Evolutionary conservation across 192 early-diverging fungal genomes (phyloP).

Genomic region (Rhizophagus sp.): DNA sequence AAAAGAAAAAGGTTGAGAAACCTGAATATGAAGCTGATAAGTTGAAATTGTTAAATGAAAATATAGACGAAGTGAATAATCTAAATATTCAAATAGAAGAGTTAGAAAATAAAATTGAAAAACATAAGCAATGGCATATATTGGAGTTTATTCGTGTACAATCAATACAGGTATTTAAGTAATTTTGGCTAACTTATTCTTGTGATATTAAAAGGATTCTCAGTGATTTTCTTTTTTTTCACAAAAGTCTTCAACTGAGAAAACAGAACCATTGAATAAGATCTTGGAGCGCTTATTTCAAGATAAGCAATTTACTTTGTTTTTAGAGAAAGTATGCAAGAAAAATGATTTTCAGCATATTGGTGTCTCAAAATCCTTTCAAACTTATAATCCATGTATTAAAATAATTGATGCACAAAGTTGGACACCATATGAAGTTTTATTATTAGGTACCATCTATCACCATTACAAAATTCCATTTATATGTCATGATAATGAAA

Average conservation of each 20-base stretch:
- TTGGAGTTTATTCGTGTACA: too few relatives aligned
- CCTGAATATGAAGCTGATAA: too few relatives aligned
- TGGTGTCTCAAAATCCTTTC: background rate
- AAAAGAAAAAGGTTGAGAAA: too few relatives aligned
- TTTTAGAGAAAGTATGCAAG: background rate
- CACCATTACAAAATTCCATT: background rate
- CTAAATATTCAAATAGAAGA: too few relatives aligned
- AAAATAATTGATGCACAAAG: background rate
- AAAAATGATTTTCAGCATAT: background rate
- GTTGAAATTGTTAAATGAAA: too few relatives aligned
- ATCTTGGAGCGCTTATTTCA: background rate
- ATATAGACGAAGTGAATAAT: too few relatives aligned
- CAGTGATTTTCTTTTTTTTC: background rate
- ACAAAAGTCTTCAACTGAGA: background rate
- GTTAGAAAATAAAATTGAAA: too few relatives aligned
- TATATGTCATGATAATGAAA: background rate
- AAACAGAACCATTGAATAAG: background rate
- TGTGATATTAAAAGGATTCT: background rate
- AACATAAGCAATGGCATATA: too few relatives aligned
- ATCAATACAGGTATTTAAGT: too few relatives aligned
- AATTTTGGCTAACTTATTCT: too few relatives aligned
- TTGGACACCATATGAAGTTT: slow-evolving; percentile 1
- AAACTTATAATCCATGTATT: background rate
- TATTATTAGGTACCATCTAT: background rate
- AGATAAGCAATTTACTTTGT: background rate